These are phyloP conservation scores for Rubroboletus pulcherrimus DNA, from an alignment of 768 basidiomycete species.

Conservation along the genomic window DNA sequence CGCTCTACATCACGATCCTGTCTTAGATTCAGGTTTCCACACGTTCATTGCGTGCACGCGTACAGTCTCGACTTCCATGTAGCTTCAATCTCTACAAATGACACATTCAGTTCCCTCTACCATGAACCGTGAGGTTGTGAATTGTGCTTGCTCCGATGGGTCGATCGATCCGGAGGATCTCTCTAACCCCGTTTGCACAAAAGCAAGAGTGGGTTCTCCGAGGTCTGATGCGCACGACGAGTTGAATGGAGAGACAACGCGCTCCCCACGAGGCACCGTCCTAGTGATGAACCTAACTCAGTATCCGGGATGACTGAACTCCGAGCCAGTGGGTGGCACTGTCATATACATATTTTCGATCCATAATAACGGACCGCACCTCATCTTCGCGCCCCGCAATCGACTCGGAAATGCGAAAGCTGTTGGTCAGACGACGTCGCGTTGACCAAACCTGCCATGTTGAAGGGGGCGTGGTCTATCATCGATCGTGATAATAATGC, in stretches of 20 bases:
- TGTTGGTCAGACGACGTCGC: neutral
- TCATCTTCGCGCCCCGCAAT: neutral
- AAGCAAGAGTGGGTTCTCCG: constrained; percentile 24
- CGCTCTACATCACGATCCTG: constrained; percentile 5
- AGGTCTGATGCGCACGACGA: constrained; percentile 19
- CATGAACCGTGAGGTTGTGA: constrained; percentile 12
- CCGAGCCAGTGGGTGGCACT: neutral
- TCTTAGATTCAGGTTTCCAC: constrained; percentile 12
- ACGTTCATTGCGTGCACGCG: constrained; percentile 15
- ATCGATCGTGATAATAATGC: neutral
- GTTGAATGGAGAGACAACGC: constrained; percentile 20
- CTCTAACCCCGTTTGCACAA: constrained; percentile 3
- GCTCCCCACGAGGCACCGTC: constrained; percentile 23
- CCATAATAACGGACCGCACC: neutral
- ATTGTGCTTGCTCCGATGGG: constrained; percentile 1
- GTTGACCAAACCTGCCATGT: neutral
- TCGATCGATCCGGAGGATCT: constrained; percentile 23
- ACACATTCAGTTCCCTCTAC: constrained; percentile 11
- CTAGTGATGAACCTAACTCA: constrained; percentile 21
- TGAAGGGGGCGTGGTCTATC: neutral
- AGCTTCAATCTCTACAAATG: constrained; percentile 10
- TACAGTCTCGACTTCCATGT: constrained; percentile 12
- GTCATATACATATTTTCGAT: neutral
- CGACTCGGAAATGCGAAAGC: constrained; percentile 5
- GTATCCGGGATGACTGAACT: neutral